phyloP scores from a whole-genome alignment of 805 yeast species.

The Hanseniaspora clermontiae region DNA sequence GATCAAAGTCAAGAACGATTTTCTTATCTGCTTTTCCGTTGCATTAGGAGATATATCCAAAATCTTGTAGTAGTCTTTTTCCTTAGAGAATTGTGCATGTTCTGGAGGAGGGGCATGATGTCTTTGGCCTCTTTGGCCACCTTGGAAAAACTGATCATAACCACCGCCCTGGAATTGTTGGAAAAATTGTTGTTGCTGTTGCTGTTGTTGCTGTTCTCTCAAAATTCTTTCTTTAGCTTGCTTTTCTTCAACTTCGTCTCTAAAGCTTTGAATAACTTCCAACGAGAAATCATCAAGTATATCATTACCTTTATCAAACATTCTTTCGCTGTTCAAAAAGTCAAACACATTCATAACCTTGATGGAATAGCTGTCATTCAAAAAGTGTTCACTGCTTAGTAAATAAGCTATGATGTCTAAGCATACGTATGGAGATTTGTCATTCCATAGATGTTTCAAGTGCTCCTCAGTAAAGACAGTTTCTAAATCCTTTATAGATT shows the following conservation, averaged over 20 bases:
- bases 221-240: slow-evolving; percentile 33
- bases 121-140: slow-evolving; percentile 25
- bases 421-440: slow-evolving; percentile 23
- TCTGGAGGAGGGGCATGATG: slow-evolving; percentile 22
- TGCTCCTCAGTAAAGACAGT: neutral
- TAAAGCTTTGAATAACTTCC: slow-evolving; percentile 19
- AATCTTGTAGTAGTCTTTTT: slow-evolving; percentile 68
- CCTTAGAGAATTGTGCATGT: slow-evolving; percentile 19
- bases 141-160: slow-evolving; percentile 1
- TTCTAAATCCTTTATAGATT: neutral
- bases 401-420: slow-evolving; percentile 15
- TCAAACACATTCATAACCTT: slow-evolving; percentile 27
- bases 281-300: slow-evolving; percentile 21
- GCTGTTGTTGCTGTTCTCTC: slow-evolving; percentile 37
- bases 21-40: slow-evolving; percentile 56
- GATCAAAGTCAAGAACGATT: slow-evolving; percentile 66
- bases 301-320: slow-evolving; percentile 31
- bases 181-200: slow-evolving; percentile 33
- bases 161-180: slow-evolving; percentile 16
- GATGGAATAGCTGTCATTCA: slow-evolving; percentile 25
- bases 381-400: slow-evolving; percentile 4
- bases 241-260: slow-evolving; percentile 27
- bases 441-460: neutral
- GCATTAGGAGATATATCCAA: slow-evolving; percentile 59
- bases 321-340: slow-evolving; percentile 27